Evolutionary conservation across 2,329 filamentous ascomycete species (phyloP).

Genomic region (Talaromyces pinophilus): DNA sequence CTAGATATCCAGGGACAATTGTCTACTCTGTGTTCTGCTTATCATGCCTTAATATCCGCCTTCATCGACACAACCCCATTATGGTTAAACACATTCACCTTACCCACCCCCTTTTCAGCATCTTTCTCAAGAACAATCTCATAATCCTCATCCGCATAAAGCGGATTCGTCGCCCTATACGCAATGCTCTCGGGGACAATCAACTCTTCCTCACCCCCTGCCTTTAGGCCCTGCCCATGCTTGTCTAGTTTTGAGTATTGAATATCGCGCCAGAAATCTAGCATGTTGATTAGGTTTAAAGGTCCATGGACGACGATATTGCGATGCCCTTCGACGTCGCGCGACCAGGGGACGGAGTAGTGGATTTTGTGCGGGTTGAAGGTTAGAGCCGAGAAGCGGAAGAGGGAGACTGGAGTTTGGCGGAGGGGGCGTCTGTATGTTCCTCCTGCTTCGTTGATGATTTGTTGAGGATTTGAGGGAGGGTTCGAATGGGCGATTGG

Average conservation of each 20-base stretch:
- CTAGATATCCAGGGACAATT: background rate
- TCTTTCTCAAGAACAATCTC: slow-evolving; percentile 45
- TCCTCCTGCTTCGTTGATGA: background rate
- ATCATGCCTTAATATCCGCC: slow-evolving; percentile 26
- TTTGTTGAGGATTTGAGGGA: background rate
- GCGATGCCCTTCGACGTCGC: slow-evolving; percentile 70
- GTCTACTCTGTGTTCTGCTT: background rate
- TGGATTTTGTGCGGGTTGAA: slow-evolving; percentile 96
- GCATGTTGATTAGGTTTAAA: slow-evolving; percentile 73
- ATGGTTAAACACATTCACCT: slow-evolving; percentile 39
- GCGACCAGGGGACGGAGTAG: slow-evolving; percentile 70
- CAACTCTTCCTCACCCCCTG: slow-evolving; percentile 20
- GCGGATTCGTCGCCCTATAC: slow-evolving; percentile 53
- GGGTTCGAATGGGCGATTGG: background rate
- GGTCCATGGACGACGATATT: slow-evolving; percentile 85
- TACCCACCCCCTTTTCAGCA: slow-evolving; percentile 28
- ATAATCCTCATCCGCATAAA: slow-evolving; percentile 54
- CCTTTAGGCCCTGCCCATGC: slow-evolving; percentile 24
- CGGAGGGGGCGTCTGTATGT: slow-evolving; percentile 52
- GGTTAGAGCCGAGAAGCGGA: slow-evolving; percentile 86
- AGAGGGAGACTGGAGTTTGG: slow-evolving; percentile 68
- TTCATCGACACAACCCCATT: slow-evolving; percentile 41
- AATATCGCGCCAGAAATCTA: slow-evolving; percentile 54
- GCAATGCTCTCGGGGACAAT: slow-evolving; percentile 46
- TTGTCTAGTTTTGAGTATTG: slow-evolving; percentile 24